These are phyloP conservation scores for Axilococcus clingmanii DNA, from an alignment of 139 green algal genomes.

Conservation along the genomic window DNA sequence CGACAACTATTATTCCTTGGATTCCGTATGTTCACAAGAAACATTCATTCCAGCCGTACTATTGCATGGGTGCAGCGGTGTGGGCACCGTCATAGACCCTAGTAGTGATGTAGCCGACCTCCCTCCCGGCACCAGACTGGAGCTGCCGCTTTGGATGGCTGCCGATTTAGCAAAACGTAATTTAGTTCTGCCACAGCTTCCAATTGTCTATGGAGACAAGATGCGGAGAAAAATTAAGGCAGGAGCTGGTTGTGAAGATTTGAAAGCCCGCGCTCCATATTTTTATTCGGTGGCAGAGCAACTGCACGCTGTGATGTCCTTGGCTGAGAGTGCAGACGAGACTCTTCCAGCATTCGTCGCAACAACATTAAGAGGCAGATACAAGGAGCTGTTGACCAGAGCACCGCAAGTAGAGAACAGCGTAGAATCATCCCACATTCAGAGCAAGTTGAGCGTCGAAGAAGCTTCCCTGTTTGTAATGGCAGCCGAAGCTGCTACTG, in stretches of 20 bases:
- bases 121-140: constrained; percentile 7
- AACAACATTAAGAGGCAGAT: constrained; percentile 29
- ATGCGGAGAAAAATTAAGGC: constrained; percentile 44
- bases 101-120: constrained; percentile 27
- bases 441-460: constrained; percentile 27
- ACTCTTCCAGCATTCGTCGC: constrained; percentile 25
- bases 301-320: constrained; percentile 22
- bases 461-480: constrained; percentile 24
- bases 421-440: constrained; percentile 17
- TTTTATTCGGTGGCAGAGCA: constrained; percentile 36
- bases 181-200: constrained; percentile 27
- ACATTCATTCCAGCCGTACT: constrained; percentile 24
- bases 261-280: constrained; percentile 34
- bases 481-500: background rate
- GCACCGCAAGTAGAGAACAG: constrained; percentile 28
- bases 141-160: constrained; percentile 46
- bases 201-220: constrained; percentile 29
- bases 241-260: constrained; percentile 39
- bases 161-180: constrained; percentile 21
- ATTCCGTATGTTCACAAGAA: constrained; percentile 31
- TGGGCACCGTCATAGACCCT: constrained; percentile 36
- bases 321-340: constrained; percentile 11
- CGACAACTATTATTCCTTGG: constrained; percentile 23
- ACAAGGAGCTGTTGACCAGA: constrained; percentile 38
- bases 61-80: constrained; percentile 18